Evolutionary conservation across 2,329 filamentous ascomycete species (phyloP), one percentile per base, ranked within the genome.

Genomic region (Dendrostoma leiphaemia): DNA sequence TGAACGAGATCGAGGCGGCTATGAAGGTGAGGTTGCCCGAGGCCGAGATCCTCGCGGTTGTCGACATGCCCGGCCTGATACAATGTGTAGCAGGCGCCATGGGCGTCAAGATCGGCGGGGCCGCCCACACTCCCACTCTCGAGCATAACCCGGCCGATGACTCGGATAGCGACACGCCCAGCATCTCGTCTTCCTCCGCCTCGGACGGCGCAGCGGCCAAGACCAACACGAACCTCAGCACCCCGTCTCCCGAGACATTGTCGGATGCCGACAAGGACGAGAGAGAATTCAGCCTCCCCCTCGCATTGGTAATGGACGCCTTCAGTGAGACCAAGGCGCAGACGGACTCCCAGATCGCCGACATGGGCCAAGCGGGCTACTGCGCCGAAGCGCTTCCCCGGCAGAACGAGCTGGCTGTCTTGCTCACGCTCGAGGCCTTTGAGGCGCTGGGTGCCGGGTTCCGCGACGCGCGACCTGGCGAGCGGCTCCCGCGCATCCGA

Each of bases 1-100:
- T 64, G 0, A 65, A 66, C 2, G 77, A 79, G 48, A 58, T 77
- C 3, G 70, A 76, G 43, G 48, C 53, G 1, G 58, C 59, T 0
- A 75, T 79, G 53, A 64, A 69, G 5, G 65, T 64, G 40, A 66
- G 51, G 43, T 48, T 60, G 23, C 48, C 37, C 12, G 48, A 44
- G 10, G 47, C 7, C 13, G 56, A 55, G 12, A 34, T 49, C 23
- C 48, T 48, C 19, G 34, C 21, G 6, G 50, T 41, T 2, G 23
- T 37, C 21, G 45, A 52, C n/a, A 21, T 56, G 2, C 44, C 19
- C 13, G 35, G 43, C 6, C 34, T 58, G n/a, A 29, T 56, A 38
- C 15, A 17, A 17, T 17, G 13, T 19, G 35, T 38, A 9, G 10
- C 35, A 38, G 35, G 6, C 4, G n/a, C 10, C 35, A n/a, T n/a